Evolutionary conservation across 73 alveolate species (phyloP), one percentile per base, ranked within the genome.

Genomic region (Blepharisma japonicum): DNA sequence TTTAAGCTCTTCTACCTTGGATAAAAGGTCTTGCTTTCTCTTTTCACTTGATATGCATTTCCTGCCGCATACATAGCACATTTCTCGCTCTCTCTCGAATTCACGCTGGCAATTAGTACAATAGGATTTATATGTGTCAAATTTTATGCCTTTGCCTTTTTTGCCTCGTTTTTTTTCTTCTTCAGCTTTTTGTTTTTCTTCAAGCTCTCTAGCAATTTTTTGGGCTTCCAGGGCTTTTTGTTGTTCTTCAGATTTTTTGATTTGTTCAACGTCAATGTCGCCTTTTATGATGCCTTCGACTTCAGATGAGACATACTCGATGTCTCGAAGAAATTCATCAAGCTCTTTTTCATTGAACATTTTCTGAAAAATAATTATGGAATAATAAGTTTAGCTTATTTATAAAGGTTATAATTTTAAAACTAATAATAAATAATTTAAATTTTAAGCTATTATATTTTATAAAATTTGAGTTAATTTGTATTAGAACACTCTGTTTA

Each of bases 71-170:
- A 87, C 92, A 21, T 94, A 82, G 82, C 99, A 97, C 71, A 83
- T 83, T 8, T 87, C 95, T 7, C 93, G 53, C 20, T 89, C 96
- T 54, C 89, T 77, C 45, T 88, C 89, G 79, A 89, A 97, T 82
- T 97, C 99, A 77, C 90, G 83, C 74, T 83, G 91, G 77, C 99
- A 97, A 71, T 55, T 74, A 50, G 84, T 87, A 89, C 99, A 97
- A 86, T 88, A 95, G 77, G 84, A 82, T 79, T 83, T 87, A 79
- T 92, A 97, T 48, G 88, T 93, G 70, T 86, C 87, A 5, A 70
- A 70, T 55, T 94, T 87, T 70, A 87, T 91, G 32, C 99, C 99
- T 83, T 97, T 97, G 45, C 99, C 99, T 66, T 94, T 93, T 46
- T 93, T 85, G 6, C 99, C 99, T 80, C 93, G 86, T 21, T 80